Conservation (phyloP, 495 filamentous ascomycete species). For the Talaromyces liani region DNA sequence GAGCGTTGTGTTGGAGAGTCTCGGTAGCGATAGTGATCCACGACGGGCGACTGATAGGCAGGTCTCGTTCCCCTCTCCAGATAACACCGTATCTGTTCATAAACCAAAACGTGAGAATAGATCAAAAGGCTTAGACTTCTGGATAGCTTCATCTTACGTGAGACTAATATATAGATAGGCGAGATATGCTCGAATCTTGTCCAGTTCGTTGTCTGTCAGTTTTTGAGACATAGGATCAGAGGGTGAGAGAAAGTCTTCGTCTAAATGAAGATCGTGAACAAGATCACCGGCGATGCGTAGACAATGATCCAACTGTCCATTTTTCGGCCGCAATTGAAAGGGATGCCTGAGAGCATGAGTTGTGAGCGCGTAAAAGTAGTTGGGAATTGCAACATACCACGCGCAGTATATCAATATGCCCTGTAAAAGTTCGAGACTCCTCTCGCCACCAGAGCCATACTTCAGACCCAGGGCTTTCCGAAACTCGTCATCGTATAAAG, state of each 20-base stretch:
- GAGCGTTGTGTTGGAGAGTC: slow-evolving; percentile 1
- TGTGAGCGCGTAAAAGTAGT: neutral
- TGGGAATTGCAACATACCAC: neutral
- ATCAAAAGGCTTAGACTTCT: neutral
- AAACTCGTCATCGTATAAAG: slow-evolving; percentile 8
- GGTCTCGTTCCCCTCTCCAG: slow-evolving; percentile 5
- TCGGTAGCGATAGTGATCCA: slow-evolving; percentile 1
- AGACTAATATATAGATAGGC: slow-evolving; percentile 6
- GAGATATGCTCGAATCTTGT: slow-evolving; percentile 10
- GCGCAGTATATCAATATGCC: slow-evolving; percentile 9
- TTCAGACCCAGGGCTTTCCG: slow-evolving; percentile 8
- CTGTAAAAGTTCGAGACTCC: slow-evolving; percentile 4
- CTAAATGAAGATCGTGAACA: slow-evolving; percentile 5
- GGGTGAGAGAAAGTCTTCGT: neutral
- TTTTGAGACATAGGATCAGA: neutral
- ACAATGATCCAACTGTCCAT: slow-evolving; percentile 3
- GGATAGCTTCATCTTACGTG: slow-evolving; percentile 1
- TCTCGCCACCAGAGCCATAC: slow-evolving; percentile 7
- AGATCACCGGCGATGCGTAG: slow-evolving; percentile 7
- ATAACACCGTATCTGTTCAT: slow-evolving; percentile 1
- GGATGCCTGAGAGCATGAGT: slow-evolving; percentile 1
- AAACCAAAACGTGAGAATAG: neutral
- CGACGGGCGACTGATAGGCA: neutral
- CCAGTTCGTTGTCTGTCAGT: slow-evolving; percentile 6
- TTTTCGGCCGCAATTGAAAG: slow-evolving; percentile 8